Conservation (phyloP, 2,329 filamentous ascomycete genomes). For the Aspergillus hortae region DNA sequence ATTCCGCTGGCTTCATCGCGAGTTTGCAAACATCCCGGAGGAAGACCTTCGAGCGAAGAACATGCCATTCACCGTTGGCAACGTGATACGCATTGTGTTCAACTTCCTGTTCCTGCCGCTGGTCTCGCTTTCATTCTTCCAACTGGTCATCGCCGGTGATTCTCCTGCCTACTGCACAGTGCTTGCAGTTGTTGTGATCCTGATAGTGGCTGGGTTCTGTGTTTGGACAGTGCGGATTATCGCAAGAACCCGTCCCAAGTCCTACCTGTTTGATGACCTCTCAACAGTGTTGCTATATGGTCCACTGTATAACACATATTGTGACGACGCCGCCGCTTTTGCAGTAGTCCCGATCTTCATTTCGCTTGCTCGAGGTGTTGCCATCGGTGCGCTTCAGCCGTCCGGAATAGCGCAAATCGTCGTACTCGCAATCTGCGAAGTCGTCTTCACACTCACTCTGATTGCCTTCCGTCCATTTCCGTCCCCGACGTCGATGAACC, state of each 20-base stretch:
- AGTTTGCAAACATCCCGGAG: slow-evolving; percentile 67
- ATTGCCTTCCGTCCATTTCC: slow-evolving; percentile 89
- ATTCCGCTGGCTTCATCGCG: slow-evolving; percentile 70
- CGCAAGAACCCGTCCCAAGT: slow-evolving; percentile 73
- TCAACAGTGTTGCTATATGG: slow-evolving; percentile 86
- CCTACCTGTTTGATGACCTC: slow-evolving; percentile 88
- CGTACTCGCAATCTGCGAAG: slow-evolving; percentile 87
- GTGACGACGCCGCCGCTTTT: slow-evolving; percentile 86
- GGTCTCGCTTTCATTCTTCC: slow-evolving; percentile 82
- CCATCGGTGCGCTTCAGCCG: slow-evolving; percentile 87
- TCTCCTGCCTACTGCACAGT: slow-evolving; percentile 70
- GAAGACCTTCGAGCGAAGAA: slow-evolving; percentile 91
- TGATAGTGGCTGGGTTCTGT: slow-evolving; percentile 69
- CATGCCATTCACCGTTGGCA: slow-evolving; percentile 77
- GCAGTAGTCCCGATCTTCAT: slow-evolving; percentile 82
- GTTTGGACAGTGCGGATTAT: slow-evolving; percentile 79
- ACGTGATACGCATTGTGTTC: slow-evolving; percentile 79
- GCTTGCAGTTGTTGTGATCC: slow-evolving; percentile 70
- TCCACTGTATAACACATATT: slow-evolving; percentile 95
- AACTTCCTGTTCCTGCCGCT: slow-evolving; percentile 90
- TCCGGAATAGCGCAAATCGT: slow-evolving; percentile 92
- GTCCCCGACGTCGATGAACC: slow-evolving; percentile 92
- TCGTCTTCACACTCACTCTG: slow-evolving; percentile 81
- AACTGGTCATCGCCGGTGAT: slow-evolving; percentile 69
- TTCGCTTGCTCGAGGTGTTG: slow-evolving; percentile 80